phyloP scores from a whole-genome alignment of 805 yeast genomes.

The Myxozyma sirexii region DNA sequence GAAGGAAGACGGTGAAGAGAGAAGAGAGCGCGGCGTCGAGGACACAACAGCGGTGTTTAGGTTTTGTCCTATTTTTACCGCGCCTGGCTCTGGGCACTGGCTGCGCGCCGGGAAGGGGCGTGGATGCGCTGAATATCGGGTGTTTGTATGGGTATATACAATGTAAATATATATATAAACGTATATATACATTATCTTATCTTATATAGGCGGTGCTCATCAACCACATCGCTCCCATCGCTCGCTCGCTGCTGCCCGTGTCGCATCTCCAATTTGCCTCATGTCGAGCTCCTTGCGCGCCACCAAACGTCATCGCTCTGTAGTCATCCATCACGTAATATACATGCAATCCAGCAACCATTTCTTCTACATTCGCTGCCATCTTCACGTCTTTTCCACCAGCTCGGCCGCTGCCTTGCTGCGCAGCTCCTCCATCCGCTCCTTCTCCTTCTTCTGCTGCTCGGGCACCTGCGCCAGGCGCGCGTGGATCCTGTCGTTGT shows the following conservation, averaged over 20 bases:
- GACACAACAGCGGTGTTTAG: not conserved
- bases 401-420: constrained; percentile 1
- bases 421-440: constrained; percentile 10
- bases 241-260: not conserved
- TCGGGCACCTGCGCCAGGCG: constrained; percentile 49
- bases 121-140: no score
- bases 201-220: no score
- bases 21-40: not conserved
- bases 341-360: no score
- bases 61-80: constrained; percentile 2
- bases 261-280: not conserved
- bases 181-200: no score
- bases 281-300: not conserved
- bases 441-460: constrained; percentile 14
- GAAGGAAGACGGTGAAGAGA: not conserved
- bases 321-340: no score
- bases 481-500: constrained; percentile 87
- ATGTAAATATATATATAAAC: no score
- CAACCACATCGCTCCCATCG: not conserved
- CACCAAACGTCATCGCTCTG: not conserved
- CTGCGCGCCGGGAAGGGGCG: not conserved
- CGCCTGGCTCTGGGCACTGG: not conserved
- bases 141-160: not conserved
- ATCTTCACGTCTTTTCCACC: constrained; percentile 6
- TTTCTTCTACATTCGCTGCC: no score